A percentile compares a stretch with the other conserved stretches of the same genome.
Conservation (phyloP, 495 filamentous ascomycete species). For the Penicillium silybi region DNA sequence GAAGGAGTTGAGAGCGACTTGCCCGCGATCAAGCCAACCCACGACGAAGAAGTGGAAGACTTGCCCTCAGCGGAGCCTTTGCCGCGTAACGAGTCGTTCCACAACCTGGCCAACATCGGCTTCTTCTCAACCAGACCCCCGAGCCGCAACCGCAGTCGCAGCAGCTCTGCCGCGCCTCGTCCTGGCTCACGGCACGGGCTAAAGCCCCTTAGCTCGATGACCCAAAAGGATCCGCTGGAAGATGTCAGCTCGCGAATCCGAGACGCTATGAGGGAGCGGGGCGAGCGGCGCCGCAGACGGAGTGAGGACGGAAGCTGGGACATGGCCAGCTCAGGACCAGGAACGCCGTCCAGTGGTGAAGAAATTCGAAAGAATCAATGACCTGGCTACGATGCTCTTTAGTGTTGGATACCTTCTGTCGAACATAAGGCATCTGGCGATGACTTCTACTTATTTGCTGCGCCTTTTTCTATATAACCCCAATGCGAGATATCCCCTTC, state of each 20-base stretch:
- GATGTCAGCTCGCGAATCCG: slow-evolving; percentile 82
- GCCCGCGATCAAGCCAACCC: slow-evolving; percentile 22
- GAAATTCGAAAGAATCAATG: slow-evolving; percentile 43
- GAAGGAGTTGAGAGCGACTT: slow-evolving; percentile 13
- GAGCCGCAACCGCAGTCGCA: slow-evolving; percentile 64
- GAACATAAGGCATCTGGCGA: background rate
- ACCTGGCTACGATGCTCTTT: slow-evolving; percentile 8
- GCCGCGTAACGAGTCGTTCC: slow-evolving; percentile 88
- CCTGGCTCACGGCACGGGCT: slow-evolving; percentile 62
- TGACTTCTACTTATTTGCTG: slow-evolving; percentile 16
- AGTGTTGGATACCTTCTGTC: background rate
- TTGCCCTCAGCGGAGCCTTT: slow-evolving; percentile 48
- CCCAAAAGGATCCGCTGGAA: slow-evolving; percentile 67
- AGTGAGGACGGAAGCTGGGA: slow-evolving; percentile 53
- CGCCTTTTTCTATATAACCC: slow-evolving; percentile 15
- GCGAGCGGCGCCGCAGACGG: slow-evolving; percentile 65
- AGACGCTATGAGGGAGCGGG: slow-evolving; percentile 84
- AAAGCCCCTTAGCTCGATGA: slow-evolving; percentile 68
- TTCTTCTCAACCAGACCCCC: slow-evolving; percentile 85
- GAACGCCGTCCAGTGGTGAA: slow-evolving; percentile 40
- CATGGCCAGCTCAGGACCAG: slow-evolving; percentile 40
- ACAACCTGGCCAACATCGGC: slow-evolving; percentile 76
- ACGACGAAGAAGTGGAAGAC: slow-evolving; percentile 22
- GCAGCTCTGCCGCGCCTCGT: slow-evolving; percentile 53
- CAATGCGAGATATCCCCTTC: slow-evolving; percentile 23